phyloP scores from a whole-genome alignment of 2,329 filamentous ascomycete species.

The Alternaria sp. region DNA sequence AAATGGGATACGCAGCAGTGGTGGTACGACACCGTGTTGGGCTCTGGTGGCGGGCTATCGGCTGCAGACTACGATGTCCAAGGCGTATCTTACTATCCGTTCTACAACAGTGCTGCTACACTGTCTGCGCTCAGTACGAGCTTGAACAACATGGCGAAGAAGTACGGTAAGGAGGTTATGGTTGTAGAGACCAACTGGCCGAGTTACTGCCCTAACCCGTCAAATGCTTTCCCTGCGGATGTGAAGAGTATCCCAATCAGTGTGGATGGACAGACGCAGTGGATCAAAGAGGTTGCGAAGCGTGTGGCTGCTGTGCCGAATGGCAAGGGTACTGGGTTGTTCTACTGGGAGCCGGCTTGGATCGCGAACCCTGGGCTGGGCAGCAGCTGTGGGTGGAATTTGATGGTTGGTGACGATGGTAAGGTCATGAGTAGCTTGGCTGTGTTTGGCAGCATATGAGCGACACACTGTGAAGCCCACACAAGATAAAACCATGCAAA shows the following conservation, averaged over 20 bases:
- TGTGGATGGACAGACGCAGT: constrained; percentile 67
- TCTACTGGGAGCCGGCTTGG: constrained; percentile 79
- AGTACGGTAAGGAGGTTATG: constrained; percentile 70
- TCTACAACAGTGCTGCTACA: constrained; percentile 67
- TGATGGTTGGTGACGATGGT: constrained; percentile 64
- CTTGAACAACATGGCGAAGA: constrained; percentile 64
- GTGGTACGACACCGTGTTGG: constrained; percentile 65
- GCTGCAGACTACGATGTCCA: constrained; percentile 71
- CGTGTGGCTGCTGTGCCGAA: constrained; percentile 61
- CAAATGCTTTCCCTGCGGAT: constrained; percentile 66
- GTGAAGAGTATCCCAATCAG: constrained; percentile 66
- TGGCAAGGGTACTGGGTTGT: constrained; percentile 62
- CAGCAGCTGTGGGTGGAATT: constrained; percentile 69
- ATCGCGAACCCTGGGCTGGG: constrained; percentile 69
- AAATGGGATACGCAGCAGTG: constrained; percentile 69
- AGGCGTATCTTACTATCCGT: constrained; percentile 76
- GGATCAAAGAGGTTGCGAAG: constrained; percentile 65
- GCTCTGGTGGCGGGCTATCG: constrained; percentile 54
- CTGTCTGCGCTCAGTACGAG: constrained; percentile 62
- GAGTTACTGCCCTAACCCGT: constrained; percentile 64
- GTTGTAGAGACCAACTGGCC: constrained; percentile 77
- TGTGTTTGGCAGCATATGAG: constrained; percentile 59
- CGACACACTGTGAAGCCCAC: not conserved
- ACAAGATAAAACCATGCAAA: too few relatives aligned
- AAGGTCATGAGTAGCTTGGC: constrained; percentile 63